These are phyloP conservation scores for Fraxinus quadrangulata DNA, from an alignment of 257 asterid genomes.

Conservation along the genomic window DNA sequence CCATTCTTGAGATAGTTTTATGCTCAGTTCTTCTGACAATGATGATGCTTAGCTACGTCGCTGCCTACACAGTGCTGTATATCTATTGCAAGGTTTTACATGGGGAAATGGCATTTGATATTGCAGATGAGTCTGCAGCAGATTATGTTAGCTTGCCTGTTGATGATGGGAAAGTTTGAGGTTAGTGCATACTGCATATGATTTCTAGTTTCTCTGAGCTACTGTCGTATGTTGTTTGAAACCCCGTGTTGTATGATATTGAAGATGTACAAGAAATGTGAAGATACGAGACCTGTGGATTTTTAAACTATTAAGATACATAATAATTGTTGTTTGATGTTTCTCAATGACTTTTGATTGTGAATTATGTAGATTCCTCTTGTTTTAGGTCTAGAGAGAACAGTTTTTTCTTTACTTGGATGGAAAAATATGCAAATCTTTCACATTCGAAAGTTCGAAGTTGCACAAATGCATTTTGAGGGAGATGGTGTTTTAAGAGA, in stretches of 20 bases:
- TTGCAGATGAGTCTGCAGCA: conserved; percentile 75
- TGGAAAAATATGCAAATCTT: background rate
- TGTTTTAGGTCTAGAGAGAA: background rate
- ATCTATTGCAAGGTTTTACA: conserved; percentile 65
- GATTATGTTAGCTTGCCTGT: conserved; percentile 82
- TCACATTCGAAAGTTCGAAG: background rate
- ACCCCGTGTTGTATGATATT: background rate
- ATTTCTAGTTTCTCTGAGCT: background rate
- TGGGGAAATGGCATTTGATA: conserved; percentile 83
- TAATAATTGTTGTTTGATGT: background rate
- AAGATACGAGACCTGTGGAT: background rate
- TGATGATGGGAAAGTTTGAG: conserved; percentile 62
- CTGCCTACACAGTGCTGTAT: conserved; percentile 46
- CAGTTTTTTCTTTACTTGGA: background rate
- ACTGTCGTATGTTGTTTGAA: background rate
- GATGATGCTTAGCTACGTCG: conserved; percentile 45
- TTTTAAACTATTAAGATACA: background rate
- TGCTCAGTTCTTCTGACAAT: conserved; percentile 25
- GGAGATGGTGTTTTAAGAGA: no score
- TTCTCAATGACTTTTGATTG: background rate
- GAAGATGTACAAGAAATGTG: background rate
- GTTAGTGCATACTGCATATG: background rate
- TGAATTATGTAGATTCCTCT: background rate
- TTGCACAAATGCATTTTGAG: background rate
- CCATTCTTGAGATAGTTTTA: background rate